These are phyloP conservation scores for Aphanomyces invadans DNA, from an alignment of 352 stramenopile genomes.

Conservation along the genomic window DNA sequence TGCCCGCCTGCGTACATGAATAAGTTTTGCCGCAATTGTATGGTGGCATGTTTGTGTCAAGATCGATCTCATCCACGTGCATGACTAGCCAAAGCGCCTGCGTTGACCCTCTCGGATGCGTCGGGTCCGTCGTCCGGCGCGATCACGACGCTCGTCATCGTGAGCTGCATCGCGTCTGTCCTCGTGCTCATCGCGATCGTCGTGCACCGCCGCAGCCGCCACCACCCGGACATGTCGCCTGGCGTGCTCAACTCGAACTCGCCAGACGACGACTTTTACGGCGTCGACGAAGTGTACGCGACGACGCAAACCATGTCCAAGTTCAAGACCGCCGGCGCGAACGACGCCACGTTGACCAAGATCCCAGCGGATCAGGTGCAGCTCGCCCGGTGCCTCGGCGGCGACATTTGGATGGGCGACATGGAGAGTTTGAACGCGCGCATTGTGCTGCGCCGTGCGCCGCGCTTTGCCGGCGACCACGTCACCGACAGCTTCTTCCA, in stretches of 20 bases:
- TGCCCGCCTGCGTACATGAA: neutral
- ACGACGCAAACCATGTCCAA: slow-evolving; percentile 23
- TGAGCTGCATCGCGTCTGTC: slow-evolving; percentile 9
- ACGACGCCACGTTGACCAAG: slow-evolving; percentile 17
- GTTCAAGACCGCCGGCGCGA: slow-evolving; percentile 18
- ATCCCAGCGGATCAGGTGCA: neutral
- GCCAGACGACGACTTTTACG: slow-evolving; percentile 19
- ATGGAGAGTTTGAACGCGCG: slow-evolving; percentile 6
- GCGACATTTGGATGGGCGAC: slow-evolving; percentile 22
- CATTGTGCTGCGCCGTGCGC: slow-evolving; percentile 2
- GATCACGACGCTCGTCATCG: slow-evolving; percentile 15
- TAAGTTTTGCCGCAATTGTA: neutral
- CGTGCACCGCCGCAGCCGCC: slow-evolving; percentile 18
- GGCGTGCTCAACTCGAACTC: slow-evolving; percentile 13
- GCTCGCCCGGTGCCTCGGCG: slow-evolving; percentile 11
- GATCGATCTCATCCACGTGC: no score
- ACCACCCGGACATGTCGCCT: neutral
- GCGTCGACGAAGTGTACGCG: slow-evolving; percentile 16
- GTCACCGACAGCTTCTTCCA: slow-evolving; percentile 24
- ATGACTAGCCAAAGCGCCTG: neutral
- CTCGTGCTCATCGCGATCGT: slow-evolving; percentile 12
- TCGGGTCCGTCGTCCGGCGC: neutral
- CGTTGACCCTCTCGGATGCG: neutral
- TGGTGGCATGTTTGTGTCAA: no score
- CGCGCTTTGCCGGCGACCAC: slow-evolving; percentile 19